Evolutionary conservation across 768 basidiomycete species (phyloP), one percentile per base, ranked within the genome.

Genomic region (Dictyophora rubrovolvata): DNA sequence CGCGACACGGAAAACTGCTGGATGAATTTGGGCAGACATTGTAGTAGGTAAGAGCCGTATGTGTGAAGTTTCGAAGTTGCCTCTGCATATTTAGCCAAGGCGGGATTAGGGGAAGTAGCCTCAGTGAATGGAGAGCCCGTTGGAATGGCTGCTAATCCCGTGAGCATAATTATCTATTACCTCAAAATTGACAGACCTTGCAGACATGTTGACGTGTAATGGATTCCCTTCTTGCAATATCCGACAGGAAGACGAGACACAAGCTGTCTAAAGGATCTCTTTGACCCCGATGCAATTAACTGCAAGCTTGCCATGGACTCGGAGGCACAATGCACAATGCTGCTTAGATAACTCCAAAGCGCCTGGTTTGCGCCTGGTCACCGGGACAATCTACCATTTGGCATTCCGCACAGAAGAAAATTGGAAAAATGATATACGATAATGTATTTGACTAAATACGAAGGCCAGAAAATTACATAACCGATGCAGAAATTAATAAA

Each of bases 1-100:
- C 92, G 92, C 71, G 92, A 82, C 50, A 98, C 89, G 11, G 92
- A 92, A 78, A 95, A 97, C 72, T 98, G 96, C 73, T 98, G 95
- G 69, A 99, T 83, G 76, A 85, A 96, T 76, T 96, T 98, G 55
- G 95, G 95, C 21, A 98, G 83, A 69, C 88, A 92, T 68, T 94
- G 89, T 53, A 81, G 85, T 66, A 97, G 79, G 74, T 96, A 97
- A 58, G 93, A 89, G 67, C 92, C 95, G 66, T 93, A 98, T 42
- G 83, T 81, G 71, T 98, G 95, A 37, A 98, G 77, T 20, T 83
- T 77, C 68, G 88, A 84, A 17, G 89, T 84, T 47, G 87, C 79
- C 66, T 83, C 79, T 5, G 84, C 82, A 69, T 87, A 85, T 67
- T 80, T 79, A 55, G 83, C 80, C 18, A 85, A 73, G 16, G 90